A percentile compares a stretch with the other conserved stretches of the same genome.
Conservation (phyloP, 768 basidiomycete species). For the Mycena epipterygia region DNA sequence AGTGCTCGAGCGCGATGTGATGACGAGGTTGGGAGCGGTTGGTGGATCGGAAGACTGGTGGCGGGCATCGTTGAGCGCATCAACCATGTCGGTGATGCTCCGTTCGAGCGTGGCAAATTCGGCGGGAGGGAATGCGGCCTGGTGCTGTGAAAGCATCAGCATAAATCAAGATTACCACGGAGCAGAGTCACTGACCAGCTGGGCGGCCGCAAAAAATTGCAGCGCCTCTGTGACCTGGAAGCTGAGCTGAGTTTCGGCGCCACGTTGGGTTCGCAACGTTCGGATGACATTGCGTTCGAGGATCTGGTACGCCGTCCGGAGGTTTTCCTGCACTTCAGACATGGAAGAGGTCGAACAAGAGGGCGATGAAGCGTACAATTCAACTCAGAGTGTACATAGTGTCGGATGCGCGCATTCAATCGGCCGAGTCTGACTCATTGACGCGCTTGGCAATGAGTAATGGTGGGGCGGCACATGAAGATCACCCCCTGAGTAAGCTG, state of each 20-base stretch:
- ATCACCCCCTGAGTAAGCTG: no score
- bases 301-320: conserved; percentile 15
- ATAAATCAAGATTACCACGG: not conserved
- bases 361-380: no score
- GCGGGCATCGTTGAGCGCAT: not conserved
- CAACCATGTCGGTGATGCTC: not conserved
- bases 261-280: conserved; percentile 10
- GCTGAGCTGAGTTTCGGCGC: not conserved
- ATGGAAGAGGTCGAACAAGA: not conserved
- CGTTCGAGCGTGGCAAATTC: not conserved
- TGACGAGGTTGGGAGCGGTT: not conserved
- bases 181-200: not conserved
- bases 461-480: no score
- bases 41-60: not conserved
- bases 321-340: conserved; percentile 2
- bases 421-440: no score
- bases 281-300: conserved; percentile 19
- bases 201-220: not conserved
- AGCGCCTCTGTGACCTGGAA: not conserved
- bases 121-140: not conserved
- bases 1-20: not conserved
- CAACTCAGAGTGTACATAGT: no score
- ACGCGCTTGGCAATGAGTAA: no score
- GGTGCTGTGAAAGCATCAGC: not conserved
- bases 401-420: no score